These are phyloP conservation scores for Mortierella hygrophila DNA, from an alignment of 192 early-diverging fungal genomes.

Conservation along the genomic window DNA sequence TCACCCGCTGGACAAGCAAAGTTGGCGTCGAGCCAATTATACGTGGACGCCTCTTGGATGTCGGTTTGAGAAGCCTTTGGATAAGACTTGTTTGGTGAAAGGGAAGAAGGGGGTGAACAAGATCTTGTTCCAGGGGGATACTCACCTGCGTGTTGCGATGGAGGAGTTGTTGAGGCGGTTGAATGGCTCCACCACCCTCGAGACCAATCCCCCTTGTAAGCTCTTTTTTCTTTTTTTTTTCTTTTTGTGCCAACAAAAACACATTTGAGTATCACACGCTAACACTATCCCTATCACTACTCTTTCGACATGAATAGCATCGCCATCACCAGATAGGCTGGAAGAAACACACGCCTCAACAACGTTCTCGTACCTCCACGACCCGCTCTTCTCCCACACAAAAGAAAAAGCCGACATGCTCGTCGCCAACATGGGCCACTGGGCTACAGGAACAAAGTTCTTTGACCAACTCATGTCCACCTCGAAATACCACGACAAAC, in stretches of 20 bases:
- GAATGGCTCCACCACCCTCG: conserved; percentile 12
- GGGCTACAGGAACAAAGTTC: conserved; percentile 38
- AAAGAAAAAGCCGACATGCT: conserved; percentile 20
- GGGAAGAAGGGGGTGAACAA: background rate
- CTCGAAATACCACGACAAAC: conserved; percentile 31
- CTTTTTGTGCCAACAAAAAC: background rate
- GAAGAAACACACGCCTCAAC: conserved; percentile 21
- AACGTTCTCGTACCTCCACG: conserved; percentile 24
- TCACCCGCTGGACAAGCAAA: conserved; percentile 31
- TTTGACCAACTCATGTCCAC: conserved; percentile 39
- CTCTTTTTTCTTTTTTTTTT: background rate
- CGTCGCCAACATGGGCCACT: conserved; percentile 43
- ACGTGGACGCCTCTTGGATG: conserved; percentile 50
- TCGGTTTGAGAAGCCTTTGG: conserved; percentile 16
- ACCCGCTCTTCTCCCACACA: conserved; percentile 18
- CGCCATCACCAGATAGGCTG: background rate
- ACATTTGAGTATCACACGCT: background rate
- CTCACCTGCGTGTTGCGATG: conserved; percentile 23
- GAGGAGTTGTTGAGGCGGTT: conserved; percentile 21
- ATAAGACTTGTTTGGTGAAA: conserved; percentile 16
- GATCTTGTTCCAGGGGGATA: conserved; percentile 43
- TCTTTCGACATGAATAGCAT: background rate
- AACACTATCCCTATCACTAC: background rate
- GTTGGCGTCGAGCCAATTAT: conserved; percentile 40
- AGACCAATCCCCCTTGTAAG: conserved; percentile 15